Evolutionary conservation across 2,329 filamentous ascomycete species (phyloP).

Genomic region (Fusarium sp.): DNA sequence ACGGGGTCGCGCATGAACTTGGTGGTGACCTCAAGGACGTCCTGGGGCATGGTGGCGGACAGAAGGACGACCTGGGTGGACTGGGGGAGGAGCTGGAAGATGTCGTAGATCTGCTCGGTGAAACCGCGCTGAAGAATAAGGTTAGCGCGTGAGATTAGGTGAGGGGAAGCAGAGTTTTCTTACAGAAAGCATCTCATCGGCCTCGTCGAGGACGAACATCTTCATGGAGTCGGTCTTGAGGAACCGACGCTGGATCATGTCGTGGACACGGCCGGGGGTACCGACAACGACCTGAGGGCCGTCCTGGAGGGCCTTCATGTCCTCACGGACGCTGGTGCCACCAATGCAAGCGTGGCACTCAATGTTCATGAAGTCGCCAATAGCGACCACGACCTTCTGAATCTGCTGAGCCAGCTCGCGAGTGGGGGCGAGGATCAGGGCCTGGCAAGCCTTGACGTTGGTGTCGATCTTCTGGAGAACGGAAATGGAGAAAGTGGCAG

Average conservation of each 20-base stretch:
- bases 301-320: constrained; percentile 97
- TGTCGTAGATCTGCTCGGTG: constrained; percentile 99
- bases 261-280: constrained; percentile 97
- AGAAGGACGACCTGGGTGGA: constrained; percentile 98
- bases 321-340: constrained; percentile 96
- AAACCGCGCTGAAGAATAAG: constrained; percentile 80
- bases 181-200: constrained; percentile 98
- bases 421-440: constrained; percentile 95
- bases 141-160: constrained; percentile 48
- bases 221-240: constrained; percentile 98
- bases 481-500: constrained; percentile 99
- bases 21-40: constrained; percentile 98
- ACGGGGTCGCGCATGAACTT: constrained; percentile 99
- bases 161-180: constrained; percentile 48
- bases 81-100: constrained; percentile 98
- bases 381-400: constrained; percentile 98
- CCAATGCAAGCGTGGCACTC: constrained; percentile 99
- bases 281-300: constrained; percentile 98
- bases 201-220: constrained; percentile 99
- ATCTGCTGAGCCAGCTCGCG: constrained; percentile 99
- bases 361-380: constrained; percentile 99
- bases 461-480: constrained; percentile 99
- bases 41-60: constrained; percentile 98
- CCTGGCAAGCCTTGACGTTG: constrained; percentile 95
- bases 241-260: constrained; percentile 99